phyloP scores from a whole-genome alignment of 2,329 filamentous ascomycete species.

The Lasiodiplodia sp. region DNA sequence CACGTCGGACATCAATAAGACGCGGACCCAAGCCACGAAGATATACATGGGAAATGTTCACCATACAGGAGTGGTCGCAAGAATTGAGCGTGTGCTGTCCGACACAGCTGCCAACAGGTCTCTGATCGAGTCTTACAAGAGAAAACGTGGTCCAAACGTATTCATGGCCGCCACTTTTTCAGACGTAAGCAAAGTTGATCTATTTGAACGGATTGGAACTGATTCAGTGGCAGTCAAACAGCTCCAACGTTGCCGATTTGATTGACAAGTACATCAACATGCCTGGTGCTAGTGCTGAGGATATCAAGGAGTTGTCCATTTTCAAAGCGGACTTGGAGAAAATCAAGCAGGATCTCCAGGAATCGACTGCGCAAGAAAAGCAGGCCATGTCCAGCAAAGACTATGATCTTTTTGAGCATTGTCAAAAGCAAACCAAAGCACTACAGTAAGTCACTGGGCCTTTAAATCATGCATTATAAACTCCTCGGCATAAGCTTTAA shows the following conservation, averaged over 20 bases:
- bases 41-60: conserved; percentile 35
- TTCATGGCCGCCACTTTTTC: conserved; percentile 36
- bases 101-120: conserved; percentile 31
- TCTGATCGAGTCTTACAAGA: conserved; percentile 32
- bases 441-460: not conserved
- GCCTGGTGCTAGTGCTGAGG: not conserved
- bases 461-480: not conserved
- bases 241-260: not conserved
- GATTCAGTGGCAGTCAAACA: not conserved
- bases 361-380: not conserved
- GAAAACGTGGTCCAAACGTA: conserved; percentile 34
- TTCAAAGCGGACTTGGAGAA: not conserved
- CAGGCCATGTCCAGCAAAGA: not conserved
- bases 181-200: conserved; percentile 29
- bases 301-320: not conserved
- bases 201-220: not conserved
- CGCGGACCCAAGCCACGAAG: conserved; percentile 31
- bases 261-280: not conserved
- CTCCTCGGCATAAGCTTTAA: not conserved
- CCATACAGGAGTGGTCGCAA: conserved; percentile 35
- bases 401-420: not conserved
- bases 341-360: not conserved
- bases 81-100: conserved; percentile 33
- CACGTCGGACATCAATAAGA: conserved; percentile 32
- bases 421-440: not conserved